Percentiles rank a stretch among this genome's conserved stretches.
phyloP scores from a whole-genome alignment of 2,329 filamentous ascomycete species.

The Diaporthe vexans region DNA sequence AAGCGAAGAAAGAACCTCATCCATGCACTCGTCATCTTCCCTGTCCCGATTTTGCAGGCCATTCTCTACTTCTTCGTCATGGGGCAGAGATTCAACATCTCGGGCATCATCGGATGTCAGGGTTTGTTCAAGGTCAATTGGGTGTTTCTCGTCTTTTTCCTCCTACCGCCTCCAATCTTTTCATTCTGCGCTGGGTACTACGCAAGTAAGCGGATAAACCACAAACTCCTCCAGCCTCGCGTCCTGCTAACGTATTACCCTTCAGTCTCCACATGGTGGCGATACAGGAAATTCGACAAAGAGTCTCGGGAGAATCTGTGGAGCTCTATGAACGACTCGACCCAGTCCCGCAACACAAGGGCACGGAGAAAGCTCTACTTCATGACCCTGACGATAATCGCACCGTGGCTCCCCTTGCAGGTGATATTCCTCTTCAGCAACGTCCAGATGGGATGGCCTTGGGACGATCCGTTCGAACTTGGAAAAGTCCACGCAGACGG shows the following conservation, averaged over 20 bases:
- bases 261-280: constrained; percentile 44
- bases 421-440: constrained; percentile 58
- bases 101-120: constrained; percentile 64
- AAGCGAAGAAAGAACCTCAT: constrained; percentile 57
- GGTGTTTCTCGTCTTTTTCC: constrained; percentile 63
- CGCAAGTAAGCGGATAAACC: constrained; percentile 58
- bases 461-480: constrained; percentile 57
- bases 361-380: constrained; percentile 68
- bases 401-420: constrained; percentile 65
- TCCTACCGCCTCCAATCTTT: constrained; percentile 60
- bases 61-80: constrained; percentile 63
- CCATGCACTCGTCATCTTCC: constrained; percentile 69
- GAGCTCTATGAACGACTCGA: constrained; percentile 52
- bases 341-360: constrained; percentile 59
- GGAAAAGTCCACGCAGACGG: constrained; percentile 57
- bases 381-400: constrained; percentile 66
- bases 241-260: neutral
- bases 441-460: constrained; percentile 51
- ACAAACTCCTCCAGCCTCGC: neutral
- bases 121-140: constrained; percentile 60
- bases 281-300: constrained; percentile 62
- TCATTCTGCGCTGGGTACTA: constrained; percentile 60
- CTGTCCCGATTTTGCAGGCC: constrained; percentile 64
- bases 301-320: constrained; percentile 56
- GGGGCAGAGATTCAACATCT: constrained; percentile 63